phyloP scores from a whole-genome alignment of 805 yeast species.

The Jamesozyma jinghongensis region DNA sequence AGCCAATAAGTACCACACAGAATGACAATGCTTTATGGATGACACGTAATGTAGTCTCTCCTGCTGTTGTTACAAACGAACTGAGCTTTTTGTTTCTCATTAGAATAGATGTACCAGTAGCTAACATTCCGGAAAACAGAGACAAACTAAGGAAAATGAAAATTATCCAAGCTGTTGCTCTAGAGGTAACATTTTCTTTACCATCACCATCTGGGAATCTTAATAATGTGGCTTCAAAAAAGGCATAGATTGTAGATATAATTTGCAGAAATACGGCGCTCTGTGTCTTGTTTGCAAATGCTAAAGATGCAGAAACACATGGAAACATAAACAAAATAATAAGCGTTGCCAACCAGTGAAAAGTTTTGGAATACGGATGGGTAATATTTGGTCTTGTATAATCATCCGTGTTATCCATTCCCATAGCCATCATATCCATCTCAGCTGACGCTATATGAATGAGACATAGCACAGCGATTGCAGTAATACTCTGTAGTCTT shows the following conservation, averaged over 20 bases:
- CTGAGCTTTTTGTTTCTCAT: constrained; percentile 30
- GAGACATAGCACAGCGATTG: no score
- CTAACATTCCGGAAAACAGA: constrained; percentile 45
- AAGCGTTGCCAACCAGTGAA: constrained; percentile 57
- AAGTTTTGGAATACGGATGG: constrained; percentile 43
- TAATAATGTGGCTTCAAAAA: constrained; percentile 47
- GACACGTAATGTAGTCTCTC: constrained; percentile 28
- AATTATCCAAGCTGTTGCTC: constrained; percentile 59
- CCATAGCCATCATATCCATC: constrained; percentile 3
- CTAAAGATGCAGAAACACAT: constrained; percentile 44
- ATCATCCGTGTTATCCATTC: constrained; percentile 29
- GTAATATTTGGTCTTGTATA: constrained; percentile 32
- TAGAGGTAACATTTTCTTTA: constrained; percentile 57
- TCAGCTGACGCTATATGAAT: not conserved
- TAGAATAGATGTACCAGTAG: constrained; percentile 42
- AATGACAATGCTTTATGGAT: constrained; percentile 42
- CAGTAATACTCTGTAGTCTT: no score
- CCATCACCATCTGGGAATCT: constrained; percentile 57
- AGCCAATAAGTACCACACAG: constrained; percentile 47
- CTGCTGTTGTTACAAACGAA: constrained; percentile 31
- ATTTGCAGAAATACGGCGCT: constrained; percentile 40
- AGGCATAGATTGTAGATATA: constrained; percentile 40
- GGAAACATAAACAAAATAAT: constrained; percentile 44
- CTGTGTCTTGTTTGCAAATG: constrained; percentile 44
- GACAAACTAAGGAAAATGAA: constrained; percentile 36